Conservation (phyloP, 441 rosid genomes). For the Dalechampia spathulata region DNA sequence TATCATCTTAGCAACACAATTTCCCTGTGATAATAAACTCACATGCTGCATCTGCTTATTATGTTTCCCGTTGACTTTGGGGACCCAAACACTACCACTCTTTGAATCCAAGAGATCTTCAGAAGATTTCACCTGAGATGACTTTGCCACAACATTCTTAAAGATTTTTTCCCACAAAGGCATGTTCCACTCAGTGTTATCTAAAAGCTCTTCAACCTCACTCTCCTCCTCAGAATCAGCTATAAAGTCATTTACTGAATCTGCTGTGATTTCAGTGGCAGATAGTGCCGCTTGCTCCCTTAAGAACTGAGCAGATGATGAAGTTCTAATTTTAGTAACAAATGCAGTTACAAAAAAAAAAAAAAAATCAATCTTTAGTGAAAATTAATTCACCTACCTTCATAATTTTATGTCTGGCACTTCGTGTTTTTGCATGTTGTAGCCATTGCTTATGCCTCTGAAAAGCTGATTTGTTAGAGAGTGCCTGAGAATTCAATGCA, state of each 20-base stretch:
- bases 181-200: conserved; percentile 33
- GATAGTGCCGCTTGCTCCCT: conserved; percentile 87
- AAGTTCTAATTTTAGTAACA: conserved; percentile 7
- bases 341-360: not conserved
- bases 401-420: conserved; percentile 98
- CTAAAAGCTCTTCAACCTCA: conserved; percentile 49
- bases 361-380: not conserved
- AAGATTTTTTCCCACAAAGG: conserved; percentile 68
- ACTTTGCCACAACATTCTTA: conserved; percentile 37
- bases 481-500: conserved; percentile 50
- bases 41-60: conserved; percentile 49
- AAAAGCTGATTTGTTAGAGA: conserved; percentile 88
- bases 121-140: conserved; percentile 31
- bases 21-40: conserved; percentile 45
- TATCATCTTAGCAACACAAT: conserved; percentile 55
- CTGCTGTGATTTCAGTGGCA: conserved; percentile 76
- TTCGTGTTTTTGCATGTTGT: conserved; percentile 90
- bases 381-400: conserved; percentile 40
- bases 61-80: conserved; percentile 85
- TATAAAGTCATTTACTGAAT: conserved; percentile 56
- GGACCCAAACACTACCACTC: conserved; percentile 48
- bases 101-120: conserved; percentile 30
- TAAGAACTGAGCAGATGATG: conserved; percentile 52
- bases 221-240: conserved; percentile 70
- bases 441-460: conserved; percentile 95